phyloP scores from a whole-genome alignment of 192 early-diverging fungal genomes.

The Coemansia sp. region DNA sequence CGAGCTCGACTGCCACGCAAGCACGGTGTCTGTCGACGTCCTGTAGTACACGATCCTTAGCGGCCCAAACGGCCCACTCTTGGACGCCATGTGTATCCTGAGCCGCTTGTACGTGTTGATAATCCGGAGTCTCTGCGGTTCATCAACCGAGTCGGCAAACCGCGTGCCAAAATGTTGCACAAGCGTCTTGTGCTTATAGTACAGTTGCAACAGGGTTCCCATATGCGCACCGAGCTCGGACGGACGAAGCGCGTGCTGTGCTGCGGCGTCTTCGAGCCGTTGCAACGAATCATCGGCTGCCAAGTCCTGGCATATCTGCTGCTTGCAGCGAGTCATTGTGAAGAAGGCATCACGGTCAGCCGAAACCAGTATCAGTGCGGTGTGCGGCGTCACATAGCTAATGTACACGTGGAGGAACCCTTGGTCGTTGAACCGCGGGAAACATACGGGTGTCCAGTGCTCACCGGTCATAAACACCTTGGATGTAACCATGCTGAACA shows the following conservation, averaged over 20 bases:
- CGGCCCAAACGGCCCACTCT: slow-evolving; percentile 17
- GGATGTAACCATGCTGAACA: slow-evolving; percentile 82
- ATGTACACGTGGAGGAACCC: slow-evolving; percentile 90
- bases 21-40: slow-evolving; percentile 18
- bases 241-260: slow-evolving; percentile 49
- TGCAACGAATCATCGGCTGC: slow-evolving; percentile 42
- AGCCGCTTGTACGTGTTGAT: slow-evolving; percentile 63
- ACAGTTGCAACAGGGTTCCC: slow-evolving; percentile 29
- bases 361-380: slow-evolving; percentile 73
- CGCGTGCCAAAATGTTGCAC: slow-evolving; percentile 50
- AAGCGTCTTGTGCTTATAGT: slow-evolving; percentile 46
- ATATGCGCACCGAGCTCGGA: slow-evolving; percentile 34
- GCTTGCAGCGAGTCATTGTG: slow-evolving; percentile 69
- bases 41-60: slow-evolving; percentile 39
- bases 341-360: slow-evolving; percentile 85
- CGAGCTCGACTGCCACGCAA: slow-evolving; percentile 58
- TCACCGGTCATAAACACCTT: slow-evolving; percentile 77
- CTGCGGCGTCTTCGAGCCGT: slow-evolving; percentile 52
- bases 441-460: slow-evolving; percentile 92
- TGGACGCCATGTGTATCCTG: slow-evolving; percentile 37
- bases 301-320: slow-evolving; percentile 56
- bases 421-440: slow-evolving; percentile 85
- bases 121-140: slow-evolving; percentile 41
- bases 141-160: slow-evolving; percentile 27
- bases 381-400: slow-evolving; percentile 70